Evolutionary conservation across 768 basidiomycete genomes (phyloP), one percentile per base, ranked within the genome.

Genomic region (Kwoniella sp.): DNA sequence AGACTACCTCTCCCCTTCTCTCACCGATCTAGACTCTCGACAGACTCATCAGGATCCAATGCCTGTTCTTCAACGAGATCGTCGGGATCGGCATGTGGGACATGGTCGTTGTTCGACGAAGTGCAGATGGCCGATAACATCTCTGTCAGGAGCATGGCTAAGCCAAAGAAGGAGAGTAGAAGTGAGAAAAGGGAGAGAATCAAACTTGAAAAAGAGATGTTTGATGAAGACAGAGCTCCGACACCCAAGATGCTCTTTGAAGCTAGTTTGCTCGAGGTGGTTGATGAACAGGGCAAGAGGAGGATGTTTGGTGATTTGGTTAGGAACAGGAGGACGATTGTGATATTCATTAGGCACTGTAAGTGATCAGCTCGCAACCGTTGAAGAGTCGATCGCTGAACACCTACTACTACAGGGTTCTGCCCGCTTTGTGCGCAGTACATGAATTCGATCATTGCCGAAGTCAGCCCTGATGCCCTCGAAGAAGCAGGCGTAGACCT

Each of bases 391-490:
- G 2, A 22, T 46, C 19, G 49, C 1, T 51, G 19, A 13, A 33
- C n/a, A n/a, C 7, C 13, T 6, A 33, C 33, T 33, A 5, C 29
- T 7, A 58, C 46, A 85, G 86, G 85, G 74, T 77, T 70, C 63
- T 93, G 91, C 74, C 88, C 90, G 0, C 80, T 87, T 13, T 91
- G 90, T 78, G 90, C 92, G 73, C 92, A 95, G 77, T 96, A 94
- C 78, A 86, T 93, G 84, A 83, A 85, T 46, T 88, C 86, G 33
- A 83, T 90, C 67, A 80, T 82, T 80, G 82, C 75, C 55, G 82
- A 84, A 50, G 77, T 87, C 67, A 65, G 85, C 68, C 76, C 81
- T 60, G 82, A 82, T 78, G 78, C 82, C 6, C 82, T 89, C 24
- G 79, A 82, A 62, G 77, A 80, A 65, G 82, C 83, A 24, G 82